phyloP scores from a whole-genome alignment of 768 basidiomycete species.

The Agaricus bisporus region DNA sequence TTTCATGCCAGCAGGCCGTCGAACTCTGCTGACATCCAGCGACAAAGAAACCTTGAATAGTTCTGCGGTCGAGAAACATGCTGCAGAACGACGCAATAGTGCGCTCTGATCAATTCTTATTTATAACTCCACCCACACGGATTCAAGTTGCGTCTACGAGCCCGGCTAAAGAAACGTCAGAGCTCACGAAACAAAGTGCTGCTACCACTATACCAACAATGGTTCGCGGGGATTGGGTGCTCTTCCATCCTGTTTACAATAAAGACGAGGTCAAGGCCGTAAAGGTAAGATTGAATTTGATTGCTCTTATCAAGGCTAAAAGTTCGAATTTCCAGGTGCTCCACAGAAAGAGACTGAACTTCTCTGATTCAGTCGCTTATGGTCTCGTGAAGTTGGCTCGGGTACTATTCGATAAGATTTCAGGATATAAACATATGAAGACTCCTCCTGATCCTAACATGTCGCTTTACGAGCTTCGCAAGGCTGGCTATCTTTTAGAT shows the following conservation, averaged over 20 bases:
- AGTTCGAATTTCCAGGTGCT: constrained; percentile 46
- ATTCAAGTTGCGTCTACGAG: not conserved
- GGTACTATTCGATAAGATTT: constrained; percentile 74
- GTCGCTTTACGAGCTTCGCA: constrained; percentile 66
- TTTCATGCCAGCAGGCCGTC: not conserved
- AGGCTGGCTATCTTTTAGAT: constrained; percentile 67
- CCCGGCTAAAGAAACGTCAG: not conserved
- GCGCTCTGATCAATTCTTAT: not conserved
- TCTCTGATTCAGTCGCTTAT: constrained; percentile 70
- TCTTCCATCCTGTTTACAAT: constrained; percentile 91
- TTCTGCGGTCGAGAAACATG: constrained; percentile 13
- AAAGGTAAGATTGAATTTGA: constrained; percentile 35
- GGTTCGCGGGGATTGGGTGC: constrained; percentile 78
- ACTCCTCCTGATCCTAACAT: constrained; percentile 58
- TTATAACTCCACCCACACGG: not conserved
- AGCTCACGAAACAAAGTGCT: constrained; percentile 36
- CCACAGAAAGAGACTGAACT: constrained; percentile 53
- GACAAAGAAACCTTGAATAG: not conserved
- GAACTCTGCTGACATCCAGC: constrained; percentile 7
- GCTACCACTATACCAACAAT: constrained; percentile 50
- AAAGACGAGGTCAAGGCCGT: constrained; percentile 66
- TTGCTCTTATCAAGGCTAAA: not conserved
- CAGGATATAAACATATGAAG: constrained; percentile 75
- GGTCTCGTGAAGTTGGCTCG: constrained; percentile 55
- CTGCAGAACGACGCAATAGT: constrained; percentile 15